These are phyloP conservation scores for Ramaria sp. DNA, from an alignment of 768 basidiomycete genomes.

Conservation along the genomic window DNA sequence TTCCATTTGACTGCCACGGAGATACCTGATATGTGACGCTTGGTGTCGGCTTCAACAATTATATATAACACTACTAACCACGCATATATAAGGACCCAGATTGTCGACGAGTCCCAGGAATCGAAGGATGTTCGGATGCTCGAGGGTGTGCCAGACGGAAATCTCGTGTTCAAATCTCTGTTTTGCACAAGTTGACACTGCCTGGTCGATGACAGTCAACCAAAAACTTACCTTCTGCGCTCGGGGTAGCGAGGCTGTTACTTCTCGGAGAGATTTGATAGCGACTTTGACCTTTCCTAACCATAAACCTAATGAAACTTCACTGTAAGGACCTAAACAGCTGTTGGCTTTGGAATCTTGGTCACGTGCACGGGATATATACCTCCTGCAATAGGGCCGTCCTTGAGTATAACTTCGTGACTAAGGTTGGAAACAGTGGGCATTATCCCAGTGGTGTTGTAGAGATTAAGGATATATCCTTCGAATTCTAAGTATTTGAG, in stretches of 20 bases:
- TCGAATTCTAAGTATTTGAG: constrained; percentile 28
- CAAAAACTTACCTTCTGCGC: constrained; percentile 21
- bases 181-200: neutral
- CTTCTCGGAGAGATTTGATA: constrained; percentile 40
- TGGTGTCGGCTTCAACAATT: neutral
- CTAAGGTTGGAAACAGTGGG: constrained; percentile 43
- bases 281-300: constrained; percentile 46
- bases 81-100: constrained; percentile 6
- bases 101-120: constrained; percentile 9
- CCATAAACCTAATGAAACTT: constrained; percentile 46
- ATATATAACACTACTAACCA: neutral
- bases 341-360: neutral
- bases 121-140: constrained; percentile 11
- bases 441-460: constrained; percentile 39
- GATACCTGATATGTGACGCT: constrained; percentile 36
- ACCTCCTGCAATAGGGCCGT: constrained; percentile 34
- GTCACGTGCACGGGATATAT: neutral
- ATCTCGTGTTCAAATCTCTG: constrained; percentile 12
- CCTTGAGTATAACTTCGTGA: constrained; percentile 36
- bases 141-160: constrained; percentile 8
- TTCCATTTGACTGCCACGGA: constrained; percentile 51
- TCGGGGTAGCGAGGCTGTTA: constrained; percentile 25
- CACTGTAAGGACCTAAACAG: constrained; percentile 32
- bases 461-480: constrained; percentile 34
- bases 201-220: neutral